phyloP scores from a whole-genome alignment of 2,329 filamentous ascomycete species.

The Tolypocladium endophyticum region DNA sequence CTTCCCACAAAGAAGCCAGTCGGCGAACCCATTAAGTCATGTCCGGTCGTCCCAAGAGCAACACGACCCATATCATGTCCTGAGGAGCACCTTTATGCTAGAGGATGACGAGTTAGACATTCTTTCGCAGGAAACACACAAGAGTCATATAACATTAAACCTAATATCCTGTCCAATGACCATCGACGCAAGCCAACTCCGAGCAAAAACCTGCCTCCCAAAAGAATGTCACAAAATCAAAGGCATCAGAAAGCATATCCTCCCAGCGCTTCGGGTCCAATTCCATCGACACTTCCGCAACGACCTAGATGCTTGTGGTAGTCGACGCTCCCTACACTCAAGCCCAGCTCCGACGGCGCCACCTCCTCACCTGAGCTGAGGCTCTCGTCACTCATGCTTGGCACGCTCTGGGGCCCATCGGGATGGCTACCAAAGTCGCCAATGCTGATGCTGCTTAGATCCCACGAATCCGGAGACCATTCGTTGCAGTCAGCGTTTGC shows the following conservation, averaged over 20 bases:
- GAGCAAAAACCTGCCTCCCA: neutral
- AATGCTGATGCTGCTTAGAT: slow-evolving; percentile 39
- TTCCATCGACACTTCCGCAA: neutral
- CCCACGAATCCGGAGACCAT: slow-evolving; percentile 50
- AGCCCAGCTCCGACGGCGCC: slow-evolving; percentile 32
- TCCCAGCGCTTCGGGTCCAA: slow-evolving; percentile 5
- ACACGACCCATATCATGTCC: neutral
- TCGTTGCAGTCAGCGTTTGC: slow-evolving; percentile 26
- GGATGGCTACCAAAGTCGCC: slow-evolving; percentile 33
- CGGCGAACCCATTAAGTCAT: neutral
- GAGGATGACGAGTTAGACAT: neutral
- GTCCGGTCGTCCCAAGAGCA: neutral
- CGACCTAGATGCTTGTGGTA: slow-evolving; percentile 17
- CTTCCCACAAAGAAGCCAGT: neutral
- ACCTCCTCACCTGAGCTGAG: slow-evolving; percentile 45
- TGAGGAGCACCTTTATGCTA: neutral
- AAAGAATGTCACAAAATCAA: neutral
- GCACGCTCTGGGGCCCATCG: slow-evolving; percentile 38
- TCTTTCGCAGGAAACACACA: neutral
- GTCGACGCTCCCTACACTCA: slow-evolving; percentile 27
- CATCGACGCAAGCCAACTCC: neutral
- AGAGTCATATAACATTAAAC: too few species aligned
- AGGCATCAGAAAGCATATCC: slow-evolving; percentile 5
- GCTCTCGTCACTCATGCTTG: slow-evolving; percentile 48
- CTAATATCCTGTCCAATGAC: neutral